phyloP scores from a whole-genome alignment of 2,329 filamentous ascomycete species.

The Fusarium beomiforme region DNA sequence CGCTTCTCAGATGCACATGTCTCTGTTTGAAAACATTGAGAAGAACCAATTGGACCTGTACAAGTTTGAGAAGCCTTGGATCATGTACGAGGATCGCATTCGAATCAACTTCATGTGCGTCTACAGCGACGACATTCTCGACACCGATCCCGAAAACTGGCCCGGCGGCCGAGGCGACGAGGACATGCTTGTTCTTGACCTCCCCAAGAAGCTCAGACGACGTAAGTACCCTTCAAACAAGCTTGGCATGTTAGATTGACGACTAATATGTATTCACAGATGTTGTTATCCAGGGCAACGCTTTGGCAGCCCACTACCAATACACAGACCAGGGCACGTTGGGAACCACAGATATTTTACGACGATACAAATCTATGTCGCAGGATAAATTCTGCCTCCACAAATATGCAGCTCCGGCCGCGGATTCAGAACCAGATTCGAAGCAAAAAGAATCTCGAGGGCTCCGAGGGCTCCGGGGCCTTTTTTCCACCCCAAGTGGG shows the following conservation, averaged over 20 bases:
- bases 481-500: neutral
- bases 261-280: neutral
- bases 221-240: constrained; percentile 2
- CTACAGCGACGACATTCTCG: constrained; percentile 26
- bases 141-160: constrained; percentile 18
- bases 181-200: constrained; percentile 23
- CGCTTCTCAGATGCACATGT: constrained; percentile 33
- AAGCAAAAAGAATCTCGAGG: neutral
- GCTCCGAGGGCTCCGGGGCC: too few species aligned
- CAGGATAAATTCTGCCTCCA: constrained; percentile 19
- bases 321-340: constrained; percentile 21
- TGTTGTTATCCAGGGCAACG: constrained; percentile 25
- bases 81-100: constrained; percentile 29
- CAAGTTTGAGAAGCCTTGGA: constrained; percentile 28
- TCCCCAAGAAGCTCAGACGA: constrained; percentile 21
- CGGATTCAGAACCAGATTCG: neutral
- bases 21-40: constrained; percentile 34
- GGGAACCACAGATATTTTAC: constrained; percentile 14
- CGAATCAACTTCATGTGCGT: constrained; percentile 36
- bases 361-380: constrained; percentile 25
- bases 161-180: neutral
- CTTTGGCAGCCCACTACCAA: constrained; percentile 29
- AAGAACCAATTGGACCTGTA: constrained; percentile 27
- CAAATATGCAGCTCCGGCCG: neutral
- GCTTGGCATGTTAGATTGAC: neutral